Evolutionary conservation across 2,329 filamentous ascomycete genomes (phyloP), one percentile per base, ranked within the genome.

Genomic region (Aspergillus tanneri): DNA sequence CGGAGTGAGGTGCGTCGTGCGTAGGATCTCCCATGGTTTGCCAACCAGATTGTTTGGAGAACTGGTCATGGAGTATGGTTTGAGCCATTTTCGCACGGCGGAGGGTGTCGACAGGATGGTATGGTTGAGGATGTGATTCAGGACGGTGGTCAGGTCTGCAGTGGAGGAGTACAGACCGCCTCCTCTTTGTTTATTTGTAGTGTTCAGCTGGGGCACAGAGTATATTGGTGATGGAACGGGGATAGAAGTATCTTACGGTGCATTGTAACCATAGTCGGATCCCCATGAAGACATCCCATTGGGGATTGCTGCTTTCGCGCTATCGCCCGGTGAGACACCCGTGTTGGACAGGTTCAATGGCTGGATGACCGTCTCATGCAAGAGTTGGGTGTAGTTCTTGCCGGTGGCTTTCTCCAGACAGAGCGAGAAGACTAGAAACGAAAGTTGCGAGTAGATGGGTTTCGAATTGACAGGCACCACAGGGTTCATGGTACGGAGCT

Each of bases 401-500:
- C 56, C 57, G 2, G 57, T 61, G 22, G 55, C 53, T 16, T 55
- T 48, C 9, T 58, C 62, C 1, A 75, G 50, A 1, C 65, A 69
- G 39, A 72, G 58, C 4, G 61, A 58, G 22, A 73, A 60, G 5
- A 75, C 39, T 11, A 61, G 62, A 47, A 72, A 76, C 0, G 69
- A 70, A 12, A 73, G 53, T 43, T 70, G 74, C 4, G 72, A 75
- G 50, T 76, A 76, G 0, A 68, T 62, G 0, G 73, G 71, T 2
- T 63, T 60, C 3, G 68, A 59, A 44, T 64, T 60, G 2, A 62
- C 60, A 2, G 63, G 34, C 1, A 60, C 57, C 14, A 71, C 59
- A 0, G 66, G 69, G 25, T 67, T 58, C 9, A 57, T 55, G 2
- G 47, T 49, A 14, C 50, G 58, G 56, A 74, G 62, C 3, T 64